These are phyloP conservation scores for Metschnikowia koreensis DNA, from an alignment of 805 yeast genomes.

Conservation along the genomic window DNA sequence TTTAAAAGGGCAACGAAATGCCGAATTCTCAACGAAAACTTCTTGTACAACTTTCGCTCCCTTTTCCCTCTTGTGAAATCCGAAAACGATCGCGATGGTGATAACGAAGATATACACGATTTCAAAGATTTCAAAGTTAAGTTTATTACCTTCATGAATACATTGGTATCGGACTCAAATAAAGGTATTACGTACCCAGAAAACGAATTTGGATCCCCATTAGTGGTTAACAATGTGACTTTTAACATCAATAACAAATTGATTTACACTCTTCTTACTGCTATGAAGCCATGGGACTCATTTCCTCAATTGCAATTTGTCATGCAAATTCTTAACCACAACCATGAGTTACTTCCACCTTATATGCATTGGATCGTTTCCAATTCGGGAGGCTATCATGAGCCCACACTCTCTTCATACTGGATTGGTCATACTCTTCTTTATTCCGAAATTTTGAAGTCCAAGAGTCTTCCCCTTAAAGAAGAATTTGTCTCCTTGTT, in stretches of 20 bases:
- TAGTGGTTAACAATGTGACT: slow-evolving; percentile 47
- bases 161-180: slow-evolving; percentile 48
- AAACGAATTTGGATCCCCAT: slow-evolving; percentile 49
- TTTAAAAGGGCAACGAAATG: slow-evolving; percentile 71
- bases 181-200: slow-evolving; percentile 47
- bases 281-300: slow-evolving; percentile 81
- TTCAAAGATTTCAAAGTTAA: slow-evolving; percentile 29
- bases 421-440: slow-evolving; percentile 77
- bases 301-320: slow-evolving; percentile 57
- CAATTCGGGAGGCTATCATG: slow-evolving; percentile 67
- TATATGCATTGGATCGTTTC: slow-evolving; percentile 56
- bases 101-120: slow-evolving; percentile 26
- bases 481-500: slow-evolving; percentile 63
- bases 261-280: slow-evolving; percentile 57
- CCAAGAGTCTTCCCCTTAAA: slow-evolving; percentile 49
- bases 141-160: slow-evolving; percentile 47
- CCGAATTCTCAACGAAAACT: slow-evolving; percentile 74
- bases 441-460: slow-evolving; percentile 53
- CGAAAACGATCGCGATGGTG: slow-evolving; percentile 16
- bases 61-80: slow-evolving; percentile 30
- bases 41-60: slow-evolving; percentile 55
- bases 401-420: slow-evolving; percentile 75
- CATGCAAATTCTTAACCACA: slow-evolving; percentile 45
- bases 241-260: slow-evolving; percentile 69
- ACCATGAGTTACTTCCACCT: slow-evolving; percentile 74